Percentiles rank a stretch among this genome's conserved stretches.
These are phyloP conservation scores for Gliomastix tumulicola DNA, from an alignment of 2,329 filamentous ascomycete species.

Conservation along the genomic window DNA sequence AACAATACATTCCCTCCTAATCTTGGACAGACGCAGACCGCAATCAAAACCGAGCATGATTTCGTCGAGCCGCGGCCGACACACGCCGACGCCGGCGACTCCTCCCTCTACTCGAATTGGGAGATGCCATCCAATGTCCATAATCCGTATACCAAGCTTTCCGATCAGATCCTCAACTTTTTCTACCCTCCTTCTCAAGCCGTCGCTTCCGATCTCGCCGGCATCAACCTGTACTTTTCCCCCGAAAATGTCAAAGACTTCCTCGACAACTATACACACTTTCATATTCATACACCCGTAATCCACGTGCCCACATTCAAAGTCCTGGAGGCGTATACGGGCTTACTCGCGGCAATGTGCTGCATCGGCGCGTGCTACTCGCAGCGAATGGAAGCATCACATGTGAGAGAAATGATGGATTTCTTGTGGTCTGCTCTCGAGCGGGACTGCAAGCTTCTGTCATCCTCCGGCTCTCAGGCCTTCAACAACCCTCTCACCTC, in stretches of 20 bases:
- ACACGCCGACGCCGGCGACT: conserved; percentile 36
- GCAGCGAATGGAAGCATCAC: conserved; percentile 47
- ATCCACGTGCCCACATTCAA: conserved; percentile 67
- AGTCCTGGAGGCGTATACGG: conserved; percentile 57
- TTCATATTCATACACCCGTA: conserved; percentile 66
- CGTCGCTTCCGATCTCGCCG: conserved; percentile 46
- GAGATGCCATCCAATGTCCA: conserved; percentile 36
- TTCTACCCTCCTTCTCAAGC: conserved; percentile 39
- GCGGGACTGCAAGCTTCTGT: conserved; percentile 43
- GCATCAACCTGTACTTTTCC: conserved; percentile 55
- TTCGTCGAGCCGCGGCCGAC: conserved; percentile 41
- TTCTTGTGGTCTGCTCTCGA: conserved; percentile 52
- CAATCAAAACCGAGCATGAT: conserved; percentile 61
- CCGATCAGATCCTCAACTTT: conserved; percentile 49
- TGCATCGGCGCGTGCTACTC: conserved; percentile 73
- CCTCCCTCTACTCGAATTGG: conserved; percentile 43
- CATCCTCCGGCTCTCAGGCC: conserved; percentile 17
- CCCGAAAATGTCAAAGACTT: conserved; percentile 65
- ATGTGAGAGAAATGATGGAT: conserved; percentile 64
- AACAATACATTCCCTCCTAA: conserved; percentile 57
- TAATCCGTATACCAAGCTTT: conserved; percentile 47
- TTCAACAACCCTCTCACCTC: too few relatives aligned
- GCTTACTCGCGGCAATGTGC: conserved; percentile 62
- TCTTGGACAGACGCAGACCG: conserved; percentile 62
- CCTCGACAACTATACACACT: conserved; percentile 64